phyloP scores from a whole-genome alignment of 2,329 filamentous ascomycete species.

The Alternaria hordeiaustralica region DNA sequence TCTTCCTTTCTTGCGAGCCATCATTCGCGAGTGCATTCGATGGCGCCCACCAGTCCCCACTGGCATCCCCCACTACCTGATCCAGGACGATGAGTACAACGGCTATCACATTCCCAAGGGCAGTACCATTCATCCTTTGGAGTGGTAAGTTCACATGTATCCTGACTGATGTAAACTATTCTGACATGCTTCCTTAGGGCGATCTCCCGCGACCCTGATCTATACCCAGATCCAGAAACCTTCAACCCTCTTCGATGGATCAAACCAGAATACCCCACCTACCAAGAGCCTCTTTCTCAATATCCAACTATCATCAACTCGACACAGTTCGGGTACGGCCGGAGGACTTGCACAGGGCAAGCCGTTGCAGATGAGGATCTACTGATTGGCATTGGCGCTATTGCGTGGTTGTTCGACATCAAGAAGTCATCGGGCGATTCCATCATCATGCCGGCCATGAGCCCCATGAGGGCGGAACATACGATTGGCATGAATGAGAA shows the following conservation, averaged over 20 bases:
- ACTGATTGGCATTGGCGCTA: constrained; percentile 51
- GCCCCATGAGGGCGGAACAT: constrained; percentile 21
- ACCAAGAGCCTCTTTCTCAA: constrained; percentile 58
- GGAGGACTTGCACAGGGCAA: constrained; percentile 55
- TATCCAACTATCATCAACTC: constrained; percentile 62
- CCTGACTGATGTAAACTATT: background rate
- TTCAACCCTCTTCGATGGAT: constrained; percentile 68
- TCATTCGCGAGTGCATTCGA: constrained; percentile 50
- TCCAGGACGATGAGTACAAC: constrained; percentile 63
- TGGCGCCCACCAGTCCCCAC: constrained; percentile 55
- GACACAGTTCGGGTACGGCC: constrained; percentile 62
- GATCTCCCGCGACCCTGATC: constrained; percentile 59
- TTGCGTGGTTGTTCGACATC: constrained; percentile 56
- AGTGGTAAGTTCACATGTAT: constrained; percentile 44
- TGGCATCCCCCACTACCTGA: constrained; percentile 61
- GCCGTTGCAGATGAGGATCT: constrained; percentile 52
- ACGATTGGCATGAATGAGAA: constrained; percentile 39
- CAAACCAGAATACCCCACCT: constrained; percentile 60
- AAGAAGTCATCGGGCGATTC: constrained; percentile 23
- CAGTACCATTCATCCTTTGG: constrained; percentile 52
- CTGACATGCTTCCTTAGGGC: constrained; percentile 47
- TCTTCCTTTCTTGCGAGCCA: constrained; percentile 48
- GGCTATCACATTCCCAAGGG: constrained; percentile 66
- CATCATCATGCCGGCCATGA: constrained; percentile 2
- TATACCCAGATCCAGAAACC: constrained; percentile 72